Conservation (phyloP, 306 rosid species). For the Castanea crenata region DNA sequence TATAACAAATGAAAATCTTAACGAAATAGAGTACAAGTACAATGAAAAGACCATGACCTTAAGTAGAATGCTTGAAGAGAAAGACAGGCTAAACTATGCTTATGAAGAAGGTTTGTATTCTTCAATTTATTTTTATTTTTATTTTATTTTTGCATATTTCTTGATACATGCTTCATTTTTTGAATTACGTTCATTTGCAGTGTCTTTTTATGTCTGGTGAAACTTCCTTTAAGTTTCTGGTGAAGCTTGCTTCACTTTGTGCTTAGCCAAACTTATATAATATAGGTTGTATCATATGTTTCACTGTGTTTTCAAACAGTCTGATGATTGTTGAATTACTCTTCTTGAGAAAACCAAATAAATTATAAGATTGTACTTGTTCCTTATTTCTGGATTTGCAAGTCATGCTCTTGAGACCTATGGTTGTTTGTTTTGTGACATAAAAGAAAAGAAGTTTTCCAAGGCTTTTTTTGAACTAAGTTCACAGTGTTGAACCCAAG, state of each 20-base stretch:
- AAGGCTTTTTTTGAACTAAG: background rate
- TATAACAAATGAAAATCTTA: slow-evolving; percentile 60
- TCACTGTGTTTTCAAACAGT: background rate
- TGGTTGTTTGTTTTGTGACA: background rate
- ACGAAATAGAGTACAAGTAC: slow-evolving; percentile 56
- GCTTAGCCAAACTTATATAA: background rate
- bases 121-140: slow-evolving; percentile 1
- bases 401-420: background rate
- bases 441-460: background rate
- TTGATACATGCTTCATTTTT: background rate
- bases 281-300: background rate
- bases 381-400: background rate
- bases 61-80: slow-evolving; percentile 81
- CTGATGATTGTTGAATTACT: too few species aligned
- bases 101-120: slow-evolving; percentile 67
- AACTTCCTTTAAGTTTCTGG: background rate
- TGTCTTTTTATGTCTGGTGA: background rate
- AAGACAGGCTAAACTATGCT: slow-evolving; percentile 65
- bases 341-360: background rate
- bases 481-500: background rate
- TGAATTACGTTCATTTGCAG: background rate
- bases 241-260: background rate
- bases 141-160: slow-evolving; percentile 5
- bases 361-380: background rate
- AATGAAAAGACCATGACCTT: slow-evolving; percentile 75